These are phyloP conservation scores for Backusella westeae DNA, from an alignment of 192 early-diverging fungal genomes.

Conservation along the genomic window DNA sequence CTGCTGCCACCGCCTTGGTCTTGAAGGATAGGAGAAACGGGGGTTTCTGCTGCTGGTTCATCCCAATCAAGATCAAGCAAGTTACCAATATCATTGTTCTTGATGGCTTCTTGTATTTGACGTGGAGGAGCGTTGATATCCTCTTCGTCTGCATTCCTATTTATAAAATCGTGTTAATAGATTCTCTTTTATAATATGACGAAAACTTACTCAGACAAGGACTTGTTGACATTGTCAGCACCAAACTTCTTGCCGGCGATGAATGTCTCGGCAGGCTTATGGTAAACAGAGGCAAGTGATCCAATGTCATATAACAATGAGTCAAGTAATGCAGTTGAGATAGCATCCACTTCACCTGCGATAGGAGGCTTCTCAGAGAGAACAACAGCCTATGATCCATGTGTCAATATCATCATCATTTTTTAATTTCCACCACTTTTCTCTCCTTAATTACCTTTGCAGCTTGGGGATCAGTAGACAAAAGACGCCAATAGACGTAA, in stretches of 20 bases:
- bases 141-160: slow-evolving; percentile 51
- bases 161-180: slow-evolving; percentile 11
- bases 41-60: slow-evolving; percentile 34
- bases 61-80: slow-evolving; percentile 74
- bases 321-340: slow-evolving; percentile 77
- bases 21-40: slow-evolving; percentile 12
- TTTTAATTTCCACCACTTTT: background rate
- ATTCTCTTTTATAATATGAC: background rate
- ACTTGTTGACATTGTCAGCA: slow-evolving; percentile 51
- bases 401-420: slow-evolving; percentile 20
- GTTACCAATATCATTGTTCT: slow-evolving; percentile 59
- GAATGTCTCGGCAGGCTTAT: slow-evolving; percentile 83
- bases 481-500: slow-evolving; percentile 96
- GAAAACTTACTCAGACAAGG: slow-evolving; percentile 46
- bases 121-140: slow-evolving; percentile 39
- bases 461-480: slow-evolving; percentile 90
- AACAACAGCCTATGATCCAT: slow-evolving; percentile 60
- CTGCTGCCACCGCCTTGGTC: slow-evolving; percentile 18
- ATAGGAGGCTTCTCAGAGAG: slow-evolving; percentile 89
- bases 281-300: slow-evolving; percentile 91
- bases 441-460: slow-evolving; percentile 63
- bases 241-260: slow-evolving; percentile 62
- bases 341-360: slow-evolving; percentile 58
- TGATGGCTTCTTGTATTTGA: slow-evolving; percentile 43
- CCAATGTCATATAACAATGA: slow-evolving; percentile 87